Base-by-base conservation (phyloP, 768 basidiomycete species). In the Collybia mongolica region DNA sequence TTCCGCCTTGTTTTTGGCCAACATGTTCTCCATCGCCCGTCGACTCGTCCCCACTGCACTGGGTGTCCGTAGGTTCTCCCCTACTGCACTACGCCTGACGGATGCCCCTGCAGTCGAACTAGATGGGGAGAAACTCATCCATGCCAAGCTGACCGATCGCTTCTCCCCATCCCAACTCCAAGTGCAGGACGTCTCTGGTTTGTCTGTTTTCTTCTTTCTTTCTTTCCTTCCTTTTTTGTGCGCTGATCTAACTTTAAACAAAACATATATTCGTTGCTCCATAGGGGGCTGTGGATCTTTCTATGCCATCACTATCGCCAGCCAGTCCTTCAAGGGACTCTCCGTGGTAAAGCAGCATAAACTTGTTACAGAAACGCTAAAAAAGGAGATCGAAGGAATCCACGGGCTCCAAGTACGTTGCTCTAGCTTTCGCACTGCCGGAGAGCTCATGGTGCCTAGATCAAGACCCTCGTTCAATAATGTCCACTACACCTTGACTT, bases 231-330 rank as follows among this genome's bases (percentile, higher is more conserved):
- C n/a, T n/a, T n/a, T n/a, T n/a, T n/a, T n/a, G n/a, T n/a, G n/a
- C n/a, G n/a, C n/a, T n/a, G n/a, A n/a, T n/a, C n/a, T n/a, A n/a
- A n/a, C n/a, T n/a, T n/a, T n/a, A n/a, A n/a, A n/a, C n/a, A n/a
- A n/a, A n/a, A n/a, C n/a, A 59, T 14, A 43, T 12, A 24, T 26
- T 6, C 26, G 18, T 40, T 26, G n/a, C 39, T 47, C 24, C 29
- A 15, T 39, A 97, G 96, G 94, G 47, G 97, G 97, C 19, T 98
- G 97, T 64, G 97, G 97, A n/a, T 80, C 86, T 3, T 99, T 98
- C 70, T 99, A 96, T 60, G 90, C 94, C 38, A 95, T 99, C 54
- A 79, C 81, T 11, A 90, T 99, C 54, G 81, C 88, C 3, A 93
- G 91, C 51, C 66, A 82, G n/a, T 77, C 78, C 1, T 98, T 99